Percentiles rank a stretch among this genome's conserved stretches.
phyloP scores from a whole-genome alignment of 345 rosid species.

The Aethionema arabicum region DNA sequence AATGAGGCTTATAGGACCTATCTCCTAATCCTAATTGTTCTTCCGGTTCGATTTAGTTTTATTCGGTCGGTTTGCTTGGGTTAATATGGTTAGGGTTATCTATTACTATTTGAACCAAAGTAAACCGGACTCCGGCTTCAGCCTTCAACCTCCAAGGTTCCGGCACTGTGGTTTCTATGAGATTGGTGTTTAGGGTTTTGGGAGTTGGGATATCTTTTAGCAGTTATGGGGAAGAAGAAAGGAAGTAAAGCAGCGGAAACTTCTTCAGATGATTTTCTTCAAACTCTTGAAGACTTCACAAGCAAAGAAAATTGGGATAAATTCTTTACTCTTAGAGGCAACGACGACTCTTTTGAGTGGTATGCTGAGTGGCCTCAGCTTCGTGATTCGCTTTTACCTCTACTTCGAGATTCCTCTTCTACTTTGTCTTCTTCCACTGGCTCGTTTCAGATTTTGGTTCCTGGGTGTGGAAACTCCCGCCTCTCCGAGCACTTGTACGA shows the following conservation, averaged over 20 bases:
- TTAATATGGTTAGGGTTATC: no score
- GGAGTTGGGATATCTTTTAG: not conserved
- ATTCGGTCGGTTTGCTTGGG: not conserved
- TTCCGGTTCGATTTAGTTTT: not conserved
- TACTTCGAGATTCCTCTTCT: conserved; percentile 35
- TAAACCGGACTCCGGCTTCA: conserved; percentile 19
- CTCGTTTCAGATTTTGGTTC: conserved; percentile 68
- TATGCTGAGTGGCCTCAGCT: conserved; percentile 96
- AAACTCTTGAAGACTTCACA: conserved; percentile 83
- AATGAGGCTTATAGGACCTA: no score
- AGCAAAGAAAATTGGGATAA: conserved; percentile 97
- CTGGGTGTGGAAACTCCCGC: conserved; percentile 87
- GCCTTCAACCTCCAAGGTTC: conserved; percentile 30
- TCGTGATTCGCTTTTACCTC: conserved; percentile 54
- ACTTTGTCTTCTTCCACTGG: conserved; percentile 23
- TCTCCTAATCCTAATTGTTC: no score
- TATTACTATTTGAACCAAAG: not conserved
- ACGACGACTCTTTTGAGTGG: conserved; percentile 90
- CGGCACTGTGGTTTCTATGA: not conserved
- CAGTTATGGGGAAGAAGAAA: conserved; percentile 62
- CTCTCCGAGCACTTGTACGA: conserved; percentile 87
- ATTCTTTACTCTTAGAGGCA: conserved; percentile 83
- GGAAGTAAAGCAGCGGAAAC: conserved; percentile 36
- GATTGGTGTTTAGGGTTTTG: conserved; percentile 30
- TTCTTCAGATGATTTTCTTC: conserved; percentile 47